Evolutionary conservation across 176 grass and related monocot species (phyloP).

Genomic region (Leersia perrieri): DNA sequence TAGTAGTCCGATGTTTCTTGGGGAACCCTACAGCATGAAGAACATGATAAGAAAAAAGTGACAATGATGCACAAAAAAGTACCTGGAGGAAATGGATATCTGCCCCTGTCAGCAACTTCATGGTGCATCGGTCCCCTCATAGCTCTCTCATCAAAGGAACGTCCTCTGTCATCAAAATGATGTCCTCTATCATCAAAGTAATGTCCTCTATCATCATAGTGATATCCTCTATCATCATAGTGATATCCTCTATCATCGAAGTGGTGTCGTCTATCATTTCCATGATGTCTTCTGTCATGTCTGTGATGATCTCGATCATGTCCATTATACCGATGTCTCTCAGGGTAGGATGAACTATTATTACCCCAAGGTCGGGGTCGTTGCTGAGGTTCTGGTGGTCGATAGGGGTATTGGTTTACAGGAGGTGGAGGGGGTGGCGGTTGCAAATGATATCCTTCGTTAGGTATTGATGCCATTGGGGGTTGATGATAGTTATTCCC

Average conservation of each 20-base stretch:
- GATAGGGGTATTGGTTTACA: conserved; percentile 64
- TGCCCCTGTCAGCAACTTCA: conserved; percentile 46
- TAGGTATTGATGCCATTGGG: conserved; percentile 38
- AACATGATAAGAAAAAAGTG: conserved; percentile 5
- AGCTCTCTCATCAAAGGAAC: conserved; percentile 53
- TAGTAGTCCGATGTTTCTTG: not conserved
- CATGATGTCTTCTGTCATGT: conserved; percentile 45
- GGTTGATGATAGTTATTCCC: conserved; percentile 65
- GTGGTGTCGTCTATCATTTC: conserved; percentile 49
- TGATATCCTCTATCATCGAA: conserved; percentile 23
- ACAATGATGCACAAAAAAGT: conserved; percentile 6
- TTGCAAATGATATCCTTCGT: conserved; percentile 70
- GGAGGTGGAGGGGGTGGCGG: conserved; percentile 58
- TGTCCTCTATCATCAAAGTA: conserved; percentile 24
- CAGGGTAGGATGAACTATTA: conserved; percentile 37
- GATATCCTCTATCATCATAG: conserved; percentile 48
- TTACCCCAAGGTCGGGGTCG: conserved; percentile 47
- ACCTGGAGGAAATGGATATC: conserved; percentile 53
- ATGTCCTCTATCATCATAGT: conserved; percentile 27
- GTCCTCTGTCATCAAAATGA: conserved; percentile 37
- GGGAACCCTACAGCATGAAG: not conserved
- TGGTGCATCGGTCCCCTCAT: conserved; percentile 55
- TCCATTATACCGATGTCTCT: conserved; percentile 45
- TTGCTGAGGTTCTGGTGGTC: conserved; percentile 47
- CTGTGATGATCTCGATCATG: conserved; percentile 43